Percentiles rank a stretch among this genome's conserved stretches.
Conservation (phyloP, 305 asterid genomes). For the Solanum hybrid region DNA sequence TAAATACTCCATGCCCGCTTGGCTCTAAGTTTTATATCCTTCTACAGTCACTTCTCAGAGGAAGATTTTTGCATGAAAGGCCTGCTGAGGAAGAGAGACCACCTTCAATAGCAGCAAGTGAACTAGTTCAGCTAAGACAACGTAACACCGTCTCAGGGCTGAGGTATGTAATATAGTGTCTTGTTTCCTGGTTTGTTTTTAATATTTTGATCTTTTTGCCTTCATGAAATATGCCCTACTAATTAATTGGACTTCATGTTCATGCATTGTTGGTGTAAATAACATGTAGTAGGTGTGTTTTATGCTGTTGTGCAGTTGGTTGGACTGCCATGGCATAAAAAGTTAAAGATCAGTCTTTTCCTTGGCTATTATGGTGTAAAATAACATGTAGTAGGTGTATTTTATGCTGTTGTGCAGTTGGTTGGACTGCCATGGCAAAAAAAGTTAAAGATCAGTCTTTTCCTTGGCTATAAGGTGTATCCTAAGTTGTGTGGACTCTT, state of each 20-base stretch:
- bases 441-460: neutral
- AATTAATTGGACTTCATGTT: neutral
- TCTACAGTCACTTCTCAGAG: slow-evolving; percentile 80
- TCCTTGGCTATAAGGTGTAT: neutral
- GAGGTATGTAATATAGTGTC: slow-evolving; percentile 40
- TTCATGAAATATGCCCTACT: neutral
- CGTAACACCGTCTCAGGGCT: slow-evolving; percentile 82
- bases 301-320: neutral
- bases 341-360: neutral
- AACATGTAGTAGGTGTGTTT: neutral
- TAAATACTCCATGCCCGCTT: neutral
- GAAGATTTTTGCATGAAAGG: slow-evolving; percentile 76
- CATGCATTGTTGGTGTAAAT: neutral
- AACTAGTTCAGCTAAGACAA: slow-evolving; percentile 76
- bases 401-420: no score
- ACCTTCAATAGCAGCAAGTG: slow-evolving; percentile 67
- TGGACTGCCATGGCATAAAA: neutral
- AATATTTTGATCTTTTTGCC: neutral
- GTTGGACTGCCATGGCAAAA: no score
- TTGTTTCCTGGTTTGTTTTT: neutral
- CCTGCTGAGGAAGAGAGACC: slow-evolving; percentile 62
- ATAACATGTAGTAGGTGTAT: no score
- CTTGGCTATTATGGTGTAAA: neutral
- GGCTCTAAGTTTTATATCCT: slow-evolving; percentile 6
- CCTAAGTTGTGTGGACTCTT: neutral